Conservation (phyloP, 2,329 filamentous ascomycete species). For the Diaporthe eres region DNA sequence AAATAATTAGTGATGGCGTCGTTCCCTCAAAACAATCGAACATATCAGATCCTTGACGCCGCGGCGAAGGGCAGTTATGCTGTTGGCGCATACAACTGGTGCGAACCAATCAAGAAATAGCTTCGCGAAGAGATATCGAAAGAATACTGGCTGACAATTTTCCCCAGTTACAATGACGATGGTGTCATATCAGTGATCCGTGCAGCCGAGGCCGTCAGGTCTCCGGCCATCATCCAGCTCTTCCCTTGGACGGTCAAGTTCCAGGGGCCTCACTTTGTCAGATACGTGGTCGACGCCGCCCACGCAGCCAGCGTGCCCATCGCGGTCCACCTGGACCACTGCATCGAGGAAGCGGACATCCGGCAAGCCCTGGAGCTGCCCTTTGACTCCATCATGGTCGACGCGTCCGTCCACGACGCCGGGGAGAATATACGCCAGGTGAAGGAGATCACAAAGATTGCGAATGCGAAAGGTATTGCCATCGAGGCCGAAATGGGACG, state of each 20-base stretch:
- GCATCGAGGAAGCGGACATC: constrained; percentile 54
- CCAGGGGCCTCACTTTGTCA: constrained; percentile 63
- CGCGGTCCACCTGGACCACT: constrained; percentile 71
- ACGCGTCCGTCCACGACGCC: constrained; percentile 75
- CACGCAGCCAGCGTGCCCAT: constrained; percentile 65
- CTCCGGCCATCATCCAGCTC: constrained; percentile 74
- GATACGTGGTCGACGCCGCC: constrained; percentile 62
- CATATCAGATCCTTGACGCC: constrained; percentile 15
- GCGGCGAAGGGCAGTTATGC: constrained; percentile 15
- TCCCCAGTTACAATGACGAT: constrained; percentile 68
- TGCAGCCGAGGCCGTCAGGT: constrained; percentile 71
- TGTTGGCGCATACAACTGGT: constrained; percentile 27
- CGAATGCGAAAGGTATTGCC: constrained; percentile 70
- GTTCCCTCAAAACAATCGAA: neutral
- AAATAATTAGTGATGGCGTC: neutral
- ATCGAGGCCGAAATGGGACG: constrained; percentile 76
- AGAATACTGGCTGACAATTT: neutral
- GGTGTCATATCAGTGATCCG: constrained; percentile 73
- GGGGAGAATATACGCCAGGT: constrained; percentile 73
- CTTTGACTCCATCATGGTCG: constrained; percentile 77
- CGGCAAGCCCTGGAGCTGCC: constrained; percentile 52
- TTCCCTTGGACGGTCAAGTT: constrained; percentile 77
- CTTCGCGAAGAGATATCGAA: no score
- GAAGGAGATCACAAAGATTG: constrained; percentile 69
- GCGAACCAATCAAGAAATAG: neutral